Base-by-base conservation (phyloP, 192 early-diverging fungal species). In the Backusella morwellensis region DNA sequence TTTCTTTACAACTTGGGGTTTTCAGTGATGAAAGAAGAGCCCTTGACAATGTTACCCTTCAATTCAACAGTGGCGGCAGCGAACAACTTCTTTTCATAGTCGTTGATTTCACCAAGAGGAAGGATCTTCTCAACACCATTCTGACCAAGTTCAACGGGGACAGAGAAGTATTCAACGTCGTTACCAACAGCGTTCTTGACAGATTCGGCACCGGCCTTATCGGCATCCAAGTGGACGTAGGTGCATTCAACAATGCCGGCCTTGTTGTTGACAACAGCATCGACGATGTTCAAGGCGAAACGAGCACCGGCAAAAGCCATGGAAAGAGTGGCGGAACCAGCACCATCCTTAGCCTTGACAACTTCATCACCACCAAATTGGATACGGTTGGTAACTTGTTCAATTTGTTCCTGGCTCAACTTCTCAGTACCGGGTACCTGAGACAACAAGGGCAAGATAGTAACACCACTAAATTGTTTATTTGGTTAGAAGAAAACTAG, bases 281-380 rank as follows among this genome's bases (percentile, higher is more conserved):
- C 88, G 73, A 99, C 85, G 77, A 99, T 87, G n/a, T 91, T 92
- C 83, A 94, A 87, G 68, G 96, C 91, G 86, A 99, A 98, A 66
- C 97, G 92, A n/a, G 96, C 96, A 36, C 93, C 94, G 67, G 94
- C 94, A 59, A 88, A 91, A 35, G 95, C 95, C 96, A 96, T 96
- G 69, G 94, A 95, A 44, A 97, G 89, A 5, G 95, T 97, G 35
- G 95, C 95, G 32, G 93, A 94, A 70, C 94, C 96, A 34, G 92
- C 90, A 74, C 97, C 97, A 89, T 96, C 94, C 92, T 99, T 99
- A 82, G 98, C 98, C 92, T 99, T 95, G 84, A 99, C 98, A 71
- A 99, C 98, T 85, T 99, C 98, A 81, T 99, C 98, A 76, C 98
- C 98, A 82, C 98, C 98, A 79, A 93, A 99, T 88, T 99, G 98